Evolutionary conservation across 139 green algal genomes (phyloP), one percentile per base, ranked within the genome.

Genomic region (Pedinophyceae sp.): DNA sequence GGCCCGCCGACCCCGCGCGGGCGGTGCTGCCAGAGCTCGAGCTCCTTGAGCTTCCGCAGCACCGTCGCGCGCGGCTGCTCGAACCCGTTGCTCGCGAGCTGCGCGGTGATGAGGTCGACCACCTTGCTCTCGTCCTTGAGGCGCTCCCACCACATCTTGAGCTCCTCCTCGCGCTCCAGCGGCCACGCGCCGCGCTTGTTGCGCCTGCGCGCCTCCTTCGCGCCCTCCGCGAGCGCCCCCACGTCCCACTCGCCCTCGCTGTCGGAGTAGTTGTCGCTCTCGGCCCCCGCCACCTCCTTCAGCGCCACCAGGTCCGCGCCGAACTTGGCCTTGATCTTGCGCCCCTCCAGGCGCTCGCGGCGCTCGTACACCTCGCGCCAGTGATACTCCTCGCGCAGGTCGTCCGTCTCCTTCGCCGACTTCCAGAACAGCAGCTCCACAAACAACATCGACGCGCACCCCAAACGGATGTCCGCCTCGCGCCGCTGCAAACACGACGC

Each of bases 391-490:
- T 81, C 54, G 13, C 61, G 54, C 5, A 92, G 66, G 16, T 73
- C 56, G 26, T 76, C 66, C 16, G 66, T 55, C 19, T 56, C 60
- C 0, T n/a, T 30, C 1, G 66, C 40, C 29, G 58, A 66, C 48
- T 81, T 86, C 82, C 82, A 92, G 50, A 92, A 89, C 67, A 92
- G 55, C 26, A 92, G 47, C 59, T 92, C 82, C 27, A 89, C 38
- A 27, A 80, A 77, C 40, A 81, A 48, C 57, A 82, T 75, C 29
- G 55, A 49, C 19, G 70, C 62, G n/a, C n/a, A n/a, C n/a, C n/a
- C n/a, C n/a, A n/a, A n/a, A n/a, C n/a, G n/a, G n/a, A n/a, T n/a
- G n/a, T n/a, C n/a, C n/a, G n/a, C n/a, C n/a, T n/a, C n/a, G n/a
- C n/a, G n/a, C n/a, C n/a, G n/a, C n/a, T n/a, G n/a, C n/a, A n/a